Conservation (phyloP, 352 stramenopile species). For the Globisporangium cystogenes region DNA sequence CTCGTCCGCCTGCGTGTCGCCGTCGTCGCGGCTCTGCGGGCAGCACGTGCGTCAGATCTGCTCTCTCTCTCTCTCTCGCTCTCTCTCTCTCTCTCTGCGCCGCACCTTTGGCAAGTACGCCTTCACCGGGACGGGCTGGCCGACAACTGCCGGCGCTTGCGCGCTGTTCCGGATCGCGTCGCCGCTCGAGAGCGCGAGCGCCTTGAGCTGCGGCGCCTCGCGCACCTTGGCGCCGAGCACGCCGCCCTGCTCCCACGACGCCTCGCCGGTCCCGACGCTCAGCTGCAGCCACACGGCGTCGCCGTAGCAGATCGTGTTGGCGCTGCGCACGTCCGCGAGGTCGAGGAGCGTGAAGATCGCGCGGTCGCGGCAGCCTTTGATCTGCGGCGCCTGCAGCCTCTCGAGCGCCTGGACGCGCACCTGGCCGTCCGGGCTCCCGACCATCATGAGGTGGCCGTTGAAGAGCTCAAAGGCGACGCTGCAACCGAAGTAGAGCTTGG, state of each 20-base stretch:
- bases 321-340: constrained; percentile 56
- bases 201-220: constrained; percentile 61
- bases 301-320: constrained; percentile 65
- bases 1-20: constrained; percentile 69
- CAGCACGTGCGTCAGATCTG: neutral
- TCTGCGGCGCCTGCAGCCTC: constrained; percentile 38
- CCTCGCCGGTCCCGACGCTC: constrained; percentile 55
- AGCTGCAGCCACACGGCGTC: constrained; percentile 75
- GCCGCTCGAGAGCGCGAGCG: constrained; percentile 39
- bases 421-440: constrained; percentile 50
- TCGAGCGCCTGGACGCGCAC: constrained; percentile 60
- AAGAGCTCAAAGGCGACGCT: constrained; percentile 68
- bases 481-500: constrained; percentile 55
- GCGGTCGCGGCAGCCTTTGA: constrained; percentile 46
- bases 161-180: constrained; percentile 47
- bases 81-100: neutral
- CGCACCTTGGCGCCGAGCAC: constrained; percentile 72
- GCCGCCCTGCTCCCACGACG: constrained; percentile 66
- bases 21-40: constrained; percentile 51
- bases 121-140: constrained; percentile 49
- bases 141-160: constrained; percentile 39
- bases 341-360: constrained; percentile 70
- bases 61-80: neutral
- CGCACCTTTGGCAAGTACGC: constrained; percentile 68
- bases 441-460: constrained; percentile 72